These are phyloP conservation scores for Erigeron philadelphicus DNA, from an alignment of 140 eudicot genomes.

Conservation along the genomic window DNA sequence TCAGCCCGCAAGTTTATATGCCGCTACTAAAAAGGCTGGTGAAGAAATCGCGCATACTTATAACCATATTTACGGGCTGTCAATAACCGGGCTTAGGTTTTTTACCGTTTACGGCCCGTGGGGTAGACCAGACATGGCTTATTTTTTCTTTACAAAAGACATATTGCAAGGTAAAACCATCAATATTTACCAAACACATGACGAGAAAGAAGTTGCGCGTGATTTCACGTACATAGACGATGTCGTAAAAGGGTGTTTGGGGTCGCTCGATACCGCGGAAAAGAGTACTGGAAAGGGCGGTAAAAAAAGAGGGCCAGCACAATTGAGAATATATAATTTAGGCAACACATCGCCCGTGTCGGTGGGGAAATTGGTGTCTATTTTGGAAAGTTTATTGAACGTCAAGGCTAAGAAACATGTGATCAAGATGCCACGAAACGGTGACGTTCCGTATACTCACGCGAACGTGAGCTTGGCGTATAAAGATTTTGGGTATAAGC, in stretches of 20 bases:
- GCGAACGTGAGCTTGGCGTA: slow-evolving; percentile 69
- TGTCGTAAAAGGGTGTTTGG: slow-evolving; percentile 66
- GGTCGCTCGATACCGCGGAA: slow-evolving; percentile 73
- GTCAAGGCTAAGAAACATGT: slow-evolving; percentile 65
- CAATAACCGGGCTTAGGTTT: slow-evolving; percentile 64
- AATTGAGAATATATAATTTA: slow-evolving; percentile 55
- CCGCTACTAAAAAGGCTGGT: slow-evolving; percentile 81
- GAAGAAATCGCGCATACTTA: slow-evolving; percentile 77
- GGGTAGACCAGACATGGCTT: slow-evolving; percentile 93
- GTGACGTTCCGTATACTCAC: slow-evolving; percentile 80
- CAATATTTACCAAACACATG: slow-evolving; percentile 46
- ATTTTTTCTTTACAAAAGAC: slow-evolving; percentile 70
- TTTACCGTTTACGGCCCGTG: slow-evolving; percentile 82
- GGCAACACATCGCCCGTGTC: slow-evolving; percentile 81
- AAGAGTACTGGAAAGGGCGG: slow-evolving; percentile 86
- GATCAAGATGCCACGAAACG: slow-evolving; percentile 73
- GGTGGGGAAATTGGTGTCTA: slow-evolving; percentile 55
- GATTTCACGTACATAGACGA: slow-evolving; percentile 81
- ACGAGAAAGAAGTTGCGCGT: slow-evolving; percentile 75
- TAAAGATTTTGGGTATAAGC: slow-evolving; percentile 65
- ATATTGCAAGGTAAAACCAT: slow-evolving; percentile 57
- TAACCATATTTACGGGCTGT: slow-evolving; percentile 71
- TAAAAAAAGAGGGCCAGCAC: slow-evolving; percentile 55
- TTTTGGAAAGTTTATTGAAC: slow-evolving; percentile 41
- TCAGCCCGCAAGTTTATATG: slow-evolving; percentile 68